Evolutionary conservation across 2,329 filamentous ascomycete genomes (phyloP).

Genomic region (Colletotrichum tanaceti): DNA sequence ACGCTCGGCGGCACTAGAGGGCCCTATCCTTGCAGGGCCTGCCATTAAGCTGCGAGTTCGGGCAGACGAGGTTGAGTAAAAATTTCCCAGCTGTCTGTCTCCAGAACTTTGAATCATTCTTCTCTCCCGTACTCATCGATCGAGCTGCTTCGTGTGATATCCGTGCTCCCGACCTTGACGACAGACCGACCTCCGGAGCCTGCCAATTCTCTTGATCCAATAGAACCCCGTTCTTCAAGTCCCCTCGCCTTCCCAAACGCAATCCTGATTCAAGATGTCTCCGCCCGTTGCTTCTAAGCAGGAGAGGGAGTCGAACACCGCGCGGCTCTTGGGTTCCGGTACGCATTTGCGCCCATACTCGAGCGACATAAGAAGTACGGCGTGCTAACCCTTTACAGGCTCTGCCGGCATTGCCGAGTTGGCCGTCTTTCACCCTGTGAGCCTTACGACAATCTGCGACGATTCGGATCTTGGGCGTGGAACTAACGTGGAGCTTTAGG

Average conservation of each 20-base stretch:
- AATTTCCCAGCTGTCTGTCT: constrained; percentile 37
- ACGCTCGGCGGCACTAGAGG: constrained; percentile 32
- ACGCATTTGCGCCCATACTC: constrained; percentile 37
- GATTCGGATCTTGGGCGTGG: neutral
- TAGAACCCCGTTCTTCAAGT: constrained; percentile 1
- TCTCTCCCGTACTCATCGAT: constrained; percentile 27
- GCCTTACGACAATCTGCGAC: constrained; percentile 41
- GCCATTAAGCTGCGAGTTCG: constrained; percentile 38
- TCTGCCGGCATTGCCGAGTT: constrained; percentile 93
- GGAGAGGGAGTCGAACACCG: constrained; percentile 88
- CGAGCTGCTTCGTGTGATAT: constrained; percentile 17
- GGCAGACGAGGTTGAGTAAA: constrained; percentile 34
- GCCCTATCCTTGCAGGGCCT: constrained; percentile 37
- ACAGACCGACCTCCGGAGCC: constrained; percentile 23
- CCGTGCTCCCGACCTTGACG: constrained; percentile 29
- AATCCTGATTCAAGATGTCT: constrained; percentile 64
- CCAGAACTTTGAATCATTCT: constrained; percentile 29
- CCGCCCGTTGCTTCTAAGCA: constrained; percentile 60
- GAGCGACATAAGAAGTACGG: constrained; percentile 1
- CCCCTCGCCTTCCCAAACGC: constrained; percentile 22
- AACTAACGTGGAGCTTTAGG: constrained; percentile 60
- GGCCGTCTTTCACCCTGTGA: constrained; percentile 89
- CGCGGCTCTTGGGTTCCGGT: constrained; percentile 94
- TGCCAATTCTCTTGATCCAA: constrained; percentile 17
- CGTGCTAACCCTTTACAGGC: constrained; percentile 64